These are phyloP conservation scores for Meredithiella fracta DNA, from an alignment of 2,329 filamentous ascomycete species.

Conservation along the genomic window DNA sequence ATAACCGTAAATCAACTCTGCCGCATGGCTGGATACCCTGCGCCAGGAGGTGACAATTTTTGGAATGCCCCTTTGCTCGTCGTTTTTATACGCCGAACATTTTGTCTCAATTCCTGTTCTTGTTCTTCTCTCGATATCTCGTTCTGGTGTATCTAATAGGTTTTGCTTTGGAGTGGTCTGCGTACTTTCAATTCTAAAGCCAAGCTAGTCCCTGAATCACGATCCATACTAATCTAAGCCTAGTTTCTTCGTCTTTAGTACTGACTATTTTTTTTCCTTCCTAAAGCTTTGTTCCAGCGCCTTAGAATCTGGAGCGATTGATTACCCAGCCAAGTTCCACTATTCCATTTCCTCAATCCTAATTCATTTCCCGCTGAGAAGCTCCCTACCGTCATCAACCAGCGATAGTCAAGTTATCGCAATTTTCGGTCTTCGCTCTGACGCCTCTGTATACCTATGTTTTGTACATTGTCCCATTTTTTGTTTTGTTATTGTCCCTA, in stretches of 20 bases:
- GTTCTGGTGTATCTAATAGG: neutral
- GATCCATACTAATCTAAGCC: neutral
- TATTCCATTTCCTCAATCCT: neutral
- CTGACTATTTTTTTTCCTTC: neutral
- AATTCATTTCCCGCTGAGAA: neutral
- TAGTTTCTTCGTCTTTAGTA: neutral
- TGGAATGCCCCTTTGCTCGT: neutral
- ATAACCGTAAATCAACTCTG: neutral
- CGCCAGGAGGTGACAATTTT: neutral
- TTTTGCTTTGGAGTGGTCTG: neutral
- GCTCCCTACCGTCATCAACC: neutral
- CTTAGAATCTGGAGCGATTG: neutral
- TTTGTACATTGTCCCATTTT: conserved; percentile 7
- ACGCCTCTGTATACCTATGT: neutral
- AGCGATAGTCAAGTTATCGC: neutral
- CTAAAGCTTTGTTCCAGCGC: neutral
- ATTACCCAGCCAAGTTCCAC: neutral
- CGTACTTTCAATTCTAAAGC: neutral
- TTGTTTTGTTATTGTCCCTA: neutral
- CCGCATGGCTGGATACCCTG: neutral
- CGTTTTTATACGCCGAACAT: neutral
- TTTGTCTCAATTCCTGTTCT: neutral
- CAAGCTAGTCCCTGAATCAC: neutral
- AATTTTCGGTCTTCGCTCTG: neutral
- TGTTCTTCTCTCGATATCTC: conserved; percentile 2